Percentiles rank a stretch among this genome's conserved stretches.
Conservation (phyloP, 1,284 basidiomycete genomes). For the Cutaneotrichosporon sp. region DNA sequence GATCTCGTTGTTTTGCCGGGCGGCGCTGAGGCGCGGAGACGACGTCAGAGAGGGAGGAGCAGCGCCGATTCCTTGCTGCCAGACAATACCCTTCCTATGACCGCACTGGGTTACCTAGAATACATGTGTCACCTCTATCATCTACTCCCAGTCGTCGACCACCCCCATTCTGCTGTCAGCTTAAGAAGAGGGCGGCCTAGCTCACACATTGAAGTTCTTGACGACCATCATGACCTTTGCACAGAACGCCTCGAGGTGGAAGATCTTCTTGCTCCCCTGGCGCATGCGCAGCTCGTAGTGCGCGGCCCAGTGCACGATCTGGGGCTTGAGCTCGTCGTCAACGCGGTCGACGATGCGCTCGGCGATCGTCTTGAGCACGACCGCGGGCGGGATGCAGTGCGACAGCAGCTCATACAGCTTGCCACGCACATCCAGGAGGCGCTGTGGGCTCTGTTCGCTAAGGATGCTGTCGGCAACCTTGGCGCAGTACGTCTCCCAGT, state of each 20-base stretch:
- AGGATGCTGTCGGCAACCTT: slow-evolving; percentile 93
- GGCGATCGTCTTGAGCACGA: slow-evolving; percentile 89
- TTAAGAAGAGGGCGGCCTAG: too few relatives aligned
- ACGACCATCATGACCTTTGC: slow-evolving; percentile 53
- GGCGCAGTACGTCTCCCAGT: slow-evolving; percentile 98
- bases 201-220: slow-evolving; percentile 45
- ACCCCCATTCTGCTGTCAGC: slow-evolving; percentile 27
- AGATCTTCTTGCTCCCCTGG: slow-evolving; percentile 89
- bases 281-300: slow-evolving; percentile 93
- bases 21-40: too few relatives aligned
- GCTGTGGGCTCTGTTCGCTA: slow-evolving; percentile 87
- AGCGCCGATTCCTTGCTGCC: too few relatives aligned
- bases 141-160: slow-evolving; percentile 24
- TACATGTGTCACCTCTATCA: slow-evolving; percentile 6
- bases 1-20: too few relatives aligned
- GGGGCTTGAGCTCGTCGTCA: slow-evolving; percentile 82
- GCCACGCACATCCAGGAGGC: slow-evolving; percentile 84
- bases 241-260: slow-evolving; percentile 81
- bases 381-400: slow-evolving; percentile 95
- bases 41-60: too few relatives aligned
- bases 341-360: slow-evolving; percentile 82
- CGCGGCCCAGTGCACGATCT: slow-evolving; percentile 95
- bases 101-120: background rate
- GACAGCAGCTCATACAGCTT: slow-evolving; percentile 95
- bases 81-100: too few relatives aligned